Percentiles rank a stretch among this genome's conserved stretches.
Evolutionary conservation across 768 basidiomycete species (phyloP).

Genomic region (Exsudoporus frostii): DNA sequence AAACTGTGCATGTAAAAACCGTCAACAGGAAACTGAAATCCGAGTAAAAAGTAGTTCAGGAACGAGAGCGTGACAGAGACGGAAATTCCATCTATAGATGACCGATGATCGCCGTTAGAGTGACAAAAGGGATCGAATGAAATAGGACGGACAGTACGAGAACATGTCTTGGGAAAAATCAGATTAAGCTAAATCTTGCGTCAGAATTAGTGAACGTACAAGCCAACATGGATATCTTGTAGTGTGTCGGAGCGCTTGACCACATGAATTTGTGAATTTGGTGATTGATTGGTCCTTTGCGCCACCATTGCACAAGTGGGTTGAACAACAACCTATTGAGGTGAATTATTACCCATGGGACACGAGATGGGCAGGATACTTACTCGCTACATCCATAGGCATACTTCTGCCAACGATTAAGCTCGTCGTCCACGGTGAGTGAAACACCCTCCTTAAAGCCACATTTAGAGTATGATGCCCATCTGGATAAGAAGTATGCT

Average conservation of each 20-base stretch:
- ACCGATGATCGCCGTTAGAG: background rate
- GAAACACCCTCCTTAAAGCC: slow-evolving; percentile 92
- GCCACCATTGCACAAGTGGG: slow-evolving; percentile 76
- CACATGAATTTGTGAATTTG: slow-evolving; percentile 76
- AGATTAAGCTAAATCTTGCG: slow-evolving; percentile 1
- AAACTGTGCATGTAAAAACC: slow-evolving; percentile 77
- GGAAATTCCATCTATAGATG: slow-evolving; percentile 49
- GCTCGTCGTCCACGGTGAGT: slow-evolving; percentile 83
- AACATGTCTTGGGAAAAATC: slow-evolving; percentile 39
- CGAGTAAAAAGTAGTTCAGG: slow-evolving; percentile 73
- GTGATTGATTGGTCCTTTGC: slow-evolving; percentile 76
- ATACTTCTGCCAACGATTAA: slow-evolving; percentile 92
- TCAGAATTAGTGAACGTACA: slow-evolving; percentile 35
- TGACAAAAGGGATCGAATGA: background rate
- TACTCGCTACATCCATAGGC: slow-evolving; percentile 62
- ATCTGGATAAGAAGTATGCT: slow-evolving; percentile 25
- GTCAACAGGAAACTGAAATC: slow-evolving; percentile 69
- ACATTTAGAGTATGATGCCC: slow-evolving; percentile 83
- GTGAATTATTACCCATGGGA: background rate
- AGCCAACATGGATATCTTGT: slow-evolving; percentile 66
- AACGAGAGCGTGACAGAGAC: slow-evolving; percentile 62
- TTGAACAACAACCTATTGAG: slow-evolving; percentile 75
- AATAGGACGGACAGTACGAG: slow-evolving; percentile 43
- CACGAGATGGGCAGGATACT: slow-evolving; percentile 27
- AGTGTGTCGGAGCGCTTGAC: slow-evolving; percentile 75